Conservation (phyloP, 2,329 filamentous ascomycete genomes). For the Colletotrichum plurivorum region DNA sequence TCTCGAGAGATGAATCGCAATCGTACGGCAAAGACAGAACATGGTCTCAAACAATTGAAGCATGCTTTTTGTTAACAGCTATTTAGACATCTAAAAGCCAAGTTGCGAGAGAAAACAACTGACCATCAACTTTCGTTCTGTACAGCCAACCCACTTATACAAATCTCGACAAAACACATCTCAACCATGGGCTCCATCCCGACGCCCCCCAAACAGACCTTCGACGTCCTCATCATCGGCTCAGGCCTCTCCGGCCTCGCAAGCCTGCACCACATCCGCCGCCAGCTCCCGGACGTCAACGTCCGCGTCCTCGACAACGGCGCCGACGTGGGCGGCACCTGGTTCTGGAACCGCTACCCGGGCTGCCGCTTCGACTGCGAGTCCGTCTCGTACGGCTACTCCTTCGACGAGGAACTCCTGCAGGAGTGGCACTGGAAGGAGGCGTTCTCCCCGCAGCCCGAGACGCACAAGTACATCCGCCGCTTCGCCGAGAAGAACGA, state of each 20-base stretch:
- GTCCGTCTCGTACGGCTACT: slow-evolving; percentile 29
- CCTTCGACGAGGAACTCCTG: slow-evolving; percentile 26
- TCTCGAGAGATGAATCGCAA: not conserved
- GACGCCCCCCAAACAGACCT: slow-evolving; percentile 12
- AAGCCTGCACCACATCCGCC: slow-evolving; percentile 31
- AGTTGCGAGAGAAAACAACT: too few relatives aligned
- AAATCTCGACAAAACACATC: not conserved
- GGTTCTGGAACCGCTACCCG: slow-evolving; percentile 66
- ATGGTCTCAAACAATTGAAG: not conserved
- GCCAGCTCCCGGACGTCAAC: slow-evolving; percentile 21
- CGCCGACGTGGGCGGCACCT: slow-evolving; percentile 63
- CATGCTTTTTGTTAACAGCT: not conserved
- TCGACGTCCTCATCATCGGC: slow-evolving; percentile 28
- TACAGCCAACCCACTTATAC: not conserved
- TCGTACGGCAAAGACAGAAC: not conserved
- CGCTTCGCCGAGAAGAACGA: slow-evolving; percentile 20
- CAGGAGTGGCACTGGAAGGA: slow-evolving; percentile 33
- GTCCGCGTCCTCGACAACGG: slow-evolving; percentile 52
- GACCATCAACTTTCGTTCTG: not conserved
- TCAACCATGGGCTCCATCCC: slow-evolving; percentile 26
- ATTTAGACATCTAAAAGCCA: slow-evolving; percentile 1
- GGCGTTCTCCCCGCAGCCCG: slow-evolving; percentile 24
- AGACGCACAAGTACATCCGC: slow-evolving; percentile 27
- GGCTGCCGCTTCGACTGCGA: slow-evolving; percentile 67
- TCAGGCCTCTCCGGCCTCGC: slow-evolving; percentile 31